phyloP scores from a whole-genome alignment of 768 basidiomycete species.

The Lentinula detonsa region DNA sequence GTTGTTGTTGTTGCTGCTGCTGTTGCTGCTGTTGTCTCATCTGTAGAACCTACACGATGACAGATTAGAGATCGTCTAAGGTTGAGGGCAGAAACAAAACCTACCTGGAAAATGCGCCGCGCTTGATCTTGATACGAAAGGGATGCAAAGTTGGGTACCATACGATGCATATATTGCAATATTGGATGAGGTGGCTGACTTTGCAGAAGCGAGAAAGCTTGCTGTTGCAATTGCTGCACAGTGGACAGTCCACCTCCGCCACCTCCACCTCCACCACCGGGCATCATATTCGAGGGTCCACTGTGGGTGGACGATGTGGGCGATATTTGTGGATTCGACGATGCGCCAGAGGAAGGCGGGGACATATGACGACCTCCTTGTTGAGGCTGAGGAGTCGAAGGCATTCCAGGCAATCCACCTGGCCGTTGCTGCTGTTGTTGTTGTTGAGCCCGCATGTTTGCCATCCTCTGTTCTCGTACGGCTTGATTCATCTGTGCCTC shows the following conservation, averaged over 20 bases:
- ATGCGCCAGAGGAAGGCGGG: constrained; percentile 21
- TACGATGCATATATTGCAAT: constrained; percentile 45
- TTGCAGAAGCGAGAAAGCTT: constrained; percentile 44
- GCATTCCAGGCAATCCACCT: not conserved
- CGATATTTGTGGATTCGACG: not conserved
- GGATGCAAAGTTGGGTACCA: constrained; percentile 29
- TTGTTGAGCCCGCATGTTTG: not conserved
- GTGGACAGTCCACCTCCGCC: constrained; percentile 14
- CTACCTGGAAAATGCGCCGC: constrained; percentile 56
- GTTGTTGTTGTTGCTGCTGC: constrained; percentile 13
- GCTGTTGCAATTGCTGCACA: constrained; percentile 23
- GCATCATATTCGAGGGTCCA: not conserved
- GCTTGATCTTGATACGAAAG: constrained; percentile 51
- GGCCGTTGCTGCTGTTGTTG: constrained; percentile 1
- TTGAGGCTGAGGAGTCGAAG: constrained; percentile 2
- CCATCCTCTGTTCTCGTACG: not conserved
- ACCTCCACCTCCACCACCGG: constrained; percentile 2
- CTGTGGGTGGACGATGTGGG: not conserved
- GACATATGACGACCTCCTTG: constrained; percentile 32
- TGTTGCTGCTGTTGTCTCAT: constrained; percentile 19
- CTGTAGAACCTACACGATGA: not conserved
- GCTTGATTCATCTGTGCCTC: not conserved
- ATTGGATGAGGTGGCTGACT: constrained; percentile 47
- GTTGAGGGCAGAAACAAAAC: constrained; percentile 11
- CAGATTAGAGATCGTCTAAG: not conserved